Conservation (phyloP, 73 alveolate species). For the Durusdinium trenchii region DNA sequence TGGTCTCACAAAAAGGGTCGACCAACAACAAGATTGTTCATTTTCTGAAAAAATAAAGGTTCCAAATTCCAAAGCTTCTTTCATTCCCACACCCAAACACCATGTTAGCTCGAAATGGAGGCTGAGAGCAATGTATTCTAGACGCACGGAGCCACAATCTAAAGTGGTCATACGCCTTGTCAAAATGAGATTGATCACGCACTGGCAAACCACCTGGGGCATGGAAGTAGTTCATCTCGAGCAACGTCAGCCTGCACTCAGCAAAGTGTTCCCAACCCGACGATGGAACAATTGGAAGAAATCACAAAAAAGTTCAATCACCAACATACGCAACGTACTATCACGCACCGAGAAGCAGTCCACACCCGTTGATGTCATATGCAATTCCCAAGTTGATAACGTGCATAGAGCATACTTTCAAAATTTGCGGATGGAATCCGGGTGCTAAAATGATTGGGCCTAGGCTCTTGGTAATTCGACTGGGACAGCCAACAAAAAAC, state of each 20-base stretch:
- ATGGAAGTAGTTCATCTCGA: background rate
- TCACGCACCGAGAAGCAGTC: background rate
- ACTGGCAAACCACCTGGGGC: background rate
- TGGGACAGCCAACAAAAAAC: background rate
- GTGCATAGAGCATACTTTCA: conserved; percentile 28
- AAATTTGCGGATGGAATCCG: conserved; percentile 6
- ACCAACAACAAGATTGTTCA: too few relatives aligned
- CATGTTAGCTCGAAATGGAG: background rate
- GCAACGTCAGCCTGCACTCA: background rate
- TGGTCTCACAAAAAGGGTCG: background rate
- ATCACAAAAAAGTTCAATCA: background rate
- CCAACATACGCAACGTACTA: too few relatives aligned
- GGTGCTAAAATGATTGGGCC: background rate
- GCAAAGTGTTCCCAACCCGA: background rate
- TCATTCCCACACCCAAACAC: background rate
- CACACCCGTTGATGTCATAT: background rate
- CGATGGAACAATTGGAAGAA: background rate
- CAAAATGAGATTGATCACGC: background rate
- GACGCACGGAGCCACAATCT: background rate
- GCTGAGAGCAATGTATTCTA: background rate
- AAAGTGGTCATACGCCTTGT: background rate
- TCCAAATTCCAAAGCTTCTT: background rate
- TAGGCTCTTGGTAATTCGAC: background rate
- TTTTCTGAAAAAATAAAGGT: too few relatives aligned
- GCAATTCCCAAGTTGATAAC: background rate